Evolutionary conservation across 2,329 filamentous ascomycete species (phyloP), one percentile per base, ranked within the genome.

Genomic region (Fusarium sp.): DNA sequence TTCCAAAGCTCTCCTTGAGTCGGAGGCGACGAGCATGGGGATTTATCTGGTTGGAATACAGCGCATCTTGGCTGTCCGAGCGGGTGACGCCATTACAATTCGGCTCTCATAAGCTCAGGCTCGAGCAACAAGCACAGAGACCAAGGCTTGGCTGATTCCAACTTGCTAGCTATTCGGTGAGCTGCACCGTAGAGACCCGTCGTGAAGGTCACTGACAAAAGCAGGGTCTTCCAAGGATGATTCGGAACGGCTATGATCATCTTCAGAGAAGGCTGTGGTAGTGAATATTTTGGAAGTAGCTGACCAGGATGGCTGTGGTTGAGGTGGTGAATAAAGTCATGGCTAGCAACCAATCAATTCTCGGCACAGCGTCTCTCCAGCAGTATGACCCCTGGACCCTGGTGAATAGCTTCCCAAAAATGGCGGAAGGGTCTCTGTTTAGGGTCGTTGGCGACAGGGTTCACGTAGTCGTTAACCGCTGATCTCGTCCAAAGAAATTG

Each of bases 1-100:
- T 65, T 63, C 66, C 71, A 75, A 72, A 67, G 34, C 61, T 72
- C 67, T 30, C 47, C 65, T 69, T 70, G 58, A 65, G 49, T 44
- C 53, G 47, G 55, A 42, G 46, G 67, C 62, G 65, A 53, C 38
- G 40, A 49, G 50, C 34, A 36, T 50, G 49, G 53, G 60, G 44
- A 65, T 75, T 65, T 74, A 74, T 72, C 66, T 60, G 57, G 70
- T 65, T 56, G 62, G 69, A 67, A 66, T 47, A 46, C 65, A 60
- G 51, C 45, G 28, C 69, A 73, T 70, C 52, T 61, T 66, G 62
- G 31, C 46, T 64, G 42, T 50, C 52, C 51, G 34, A 57, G 49
- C 45, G 31, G 40, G 61, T 76, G 74, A 76, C 74, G 73, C 70
- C 74, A 76, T 76, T 51, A 45, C 62, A 52, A 69, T 56, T 51